Evolutionary conservation across 1,284 basidiomycete genomes (phyloP).

Genomic region (Cryptococcus sp.): DNA sequence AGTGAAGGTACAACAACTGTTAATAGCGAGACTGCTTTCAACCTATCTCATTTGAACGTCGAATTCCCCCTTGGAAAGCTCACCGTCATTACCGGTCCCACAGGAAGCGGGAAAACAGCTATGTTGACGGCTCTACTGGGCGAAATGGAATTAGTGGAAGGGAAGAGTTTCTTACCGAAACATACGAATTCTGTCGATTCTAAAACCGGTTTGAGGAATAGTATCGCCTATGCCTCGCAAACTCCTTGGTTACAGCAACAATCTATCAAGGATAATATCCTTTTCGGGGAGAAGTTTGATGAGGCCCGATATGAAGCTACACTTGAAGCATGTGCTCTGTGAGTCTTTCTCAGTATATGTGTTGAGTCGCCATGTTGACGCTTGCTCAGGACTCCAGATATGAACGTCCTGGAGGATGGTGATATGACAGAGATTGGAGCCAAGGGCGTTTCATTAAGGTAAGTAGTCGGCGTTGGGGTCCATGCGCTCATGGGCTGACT

Average conservation of each 20-base stretch:
- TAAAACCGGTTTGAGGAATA: constrained; percentile 61
- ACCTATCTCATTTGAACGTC: constrained; percentile 61
- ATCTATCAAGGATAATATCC: constrained; percentile 55
- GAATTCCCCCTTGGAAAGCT: constrained; percentile 66
- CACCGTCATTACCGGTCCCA: constrained; percentile 67
- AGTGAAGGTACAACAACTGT: constrained; percentile 13
- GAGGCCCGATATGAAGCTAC: constrained; percentile 66
- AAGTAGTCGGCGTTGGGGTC: constrained; percentile 8
- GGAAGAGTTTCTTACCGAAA: constrained; percentile 62
- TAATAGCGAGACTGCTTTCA: constrained; percentile 50
- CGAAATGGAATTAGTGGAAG: constrained; percentile 65
- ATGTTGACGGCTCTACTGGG: constrained; percentile 56
- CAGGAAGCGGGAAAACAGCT: constrained; percentile 75
- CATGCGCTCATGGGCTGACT: constrained; percentile 44
- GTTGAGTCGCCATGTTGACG: background rate
- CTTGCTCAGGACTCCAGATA: constrained; percentile 51
- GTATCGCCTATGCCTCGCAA: constrained; percentile 79
- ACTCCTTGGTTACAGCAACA: constrained; percentile 71
- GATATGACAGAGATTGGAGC: constrained; percentile 68
- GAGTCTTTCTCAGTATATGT: constrained; percentile 21
- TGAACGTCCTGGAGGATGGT: constrained; percentile 70
- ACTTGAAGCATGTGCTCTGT: constrained; percentile 73
- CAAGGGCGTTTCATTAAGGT: constrained; percentile 57
- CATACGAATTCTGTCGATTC: constrained; percentile 56
- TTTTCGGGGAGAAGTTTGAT: constrained; percentile 67